A percentile compares a stretch with the other conserved stretches of the same genome.
Conservation (phyloP, 1,139 yeast species). For the Zhuliangozyma blackwelliae region DNA sequence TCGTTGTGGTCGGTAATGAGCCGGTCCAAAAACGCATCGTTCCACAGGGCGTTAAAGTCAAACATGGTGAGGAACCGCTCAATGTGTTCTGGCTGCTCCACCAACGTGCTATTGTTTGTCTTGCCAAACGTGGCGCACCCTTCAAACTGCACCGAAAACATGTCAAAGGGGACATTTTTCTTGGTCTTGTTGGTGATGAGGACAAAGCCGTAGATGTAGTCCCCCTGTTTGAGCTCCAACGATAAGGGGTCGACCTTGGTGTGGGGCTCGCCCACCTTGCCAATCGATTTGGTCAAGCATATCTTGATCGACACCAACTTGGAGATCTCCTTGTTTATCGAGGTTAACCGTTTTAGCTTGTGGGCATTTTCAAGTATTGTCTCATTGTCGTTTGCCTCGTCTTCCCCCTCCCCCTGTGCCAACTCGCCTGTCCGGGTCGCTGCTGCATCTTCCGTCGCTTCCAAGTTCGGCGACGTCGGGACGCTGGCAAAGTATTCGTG, state of each 20-base stretch:
- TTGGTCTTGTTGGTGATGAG: constrained; percentile 29
- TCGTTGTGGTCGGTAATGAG: constrained; percentile 24
- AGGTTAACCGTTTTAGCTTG: constrained; percentile 29
- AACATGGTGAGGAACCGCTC: constrained; percentile 32
- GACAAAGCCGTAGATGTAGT: constrained; percentile 36
- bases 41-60: constrained; percentile 42
- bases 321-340: constrained; percentile 26
- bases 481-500: constrained; percentile 19
- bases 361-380: constrained; percentile 35
- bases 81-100: constrained; percentile 10
- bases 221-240: constrained; percentile 36
- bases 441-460: constrained; percentile 1
- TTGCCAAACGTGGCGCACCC: constrained; percentile 27
- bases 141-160: constrained; percentile 38
- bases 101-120: constrained; percentile 9
- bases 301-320: constrained; percentile 25
- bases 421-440: too few relatives aligned
- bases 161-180: constrained; percentile 32
- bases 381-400: constrained; percentile 9
- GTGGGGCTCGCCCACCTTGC: constrained; percentile 27
- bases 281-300: constrained; percentile 27
- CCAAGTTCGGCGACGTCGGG: constrained; percentile 17
- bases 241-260: constrained; percentile 25
- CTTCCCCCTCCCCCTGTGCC: constrained; percentile 7
- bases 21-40: constrained; percentile 32